Evolutionary conservation across 352 stramenopile species (phyloP).

Genomic region (Phytophthora tubulina): DNA sequence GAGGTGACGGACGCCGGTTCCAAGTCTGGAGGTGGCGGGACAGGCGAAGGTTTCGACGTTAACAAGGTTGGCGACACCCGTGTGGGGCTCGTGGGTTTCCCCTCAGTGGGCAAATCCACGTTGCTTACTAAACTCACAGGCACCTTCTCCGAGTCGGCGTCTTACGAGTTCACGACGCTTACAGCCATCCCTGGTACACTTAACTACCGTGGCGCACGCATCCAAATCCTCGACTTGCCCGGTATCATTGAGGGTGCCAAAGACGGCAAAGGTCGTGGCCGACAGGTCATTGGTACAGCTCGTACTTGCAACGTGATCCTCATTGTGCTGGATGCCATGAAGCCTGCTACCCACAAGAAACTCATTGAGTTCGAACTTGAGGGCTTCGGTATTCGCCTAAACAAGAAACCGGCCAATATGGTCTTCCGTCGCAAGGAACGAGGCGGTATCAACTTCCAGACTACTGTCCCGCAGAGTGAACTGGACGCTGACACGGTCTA

Average conservation of each 20-base stretch:
- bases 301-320: constrained; percentile 99
- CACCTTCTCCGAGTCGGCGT: constrained; percentile 95
- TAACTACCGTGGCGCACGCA: constrained; percentile 93
- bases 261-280: constrained; percentile 96
- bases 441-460: constrained; percentile 98
- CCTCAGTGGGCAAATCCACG: constrained; percentile 98
- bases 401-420: constrained; percentile 98
- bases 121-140: constrained; percentile 97
- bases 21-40: constrained; percentile 71
- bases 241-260: constrained; percentile 99
- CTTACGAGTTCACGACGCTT: constrained; percentile 99
- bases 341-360: constrained; percentile 98
- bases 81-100: constrained; percentile 98
- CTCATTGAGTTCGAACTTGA: constrained; percentile 99
- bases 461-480: constrained; percentile 91
- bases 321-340: constrained; percentile 97
- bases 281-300: constrained; percentile 97
- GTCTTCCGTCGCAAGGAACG: constrained; percentile 97
- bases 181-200: constrained; percentile 98
- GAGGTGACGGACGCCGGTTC: constrained; percentile 91
- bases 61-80: constrained; percentile 97
- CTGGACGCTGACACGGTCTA: constrained; percentile 95
- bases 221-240: constrained; percentile 92
- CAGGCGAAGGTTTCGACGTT: constrained; percentile 92
- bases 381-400: constrained; percentile 98